These are phyloP conservation scores for Monilinia fructigena DNA, from an alignment of 2,329 filamentous ascomycete genomes.

Conservation along the genomic window DNA sequence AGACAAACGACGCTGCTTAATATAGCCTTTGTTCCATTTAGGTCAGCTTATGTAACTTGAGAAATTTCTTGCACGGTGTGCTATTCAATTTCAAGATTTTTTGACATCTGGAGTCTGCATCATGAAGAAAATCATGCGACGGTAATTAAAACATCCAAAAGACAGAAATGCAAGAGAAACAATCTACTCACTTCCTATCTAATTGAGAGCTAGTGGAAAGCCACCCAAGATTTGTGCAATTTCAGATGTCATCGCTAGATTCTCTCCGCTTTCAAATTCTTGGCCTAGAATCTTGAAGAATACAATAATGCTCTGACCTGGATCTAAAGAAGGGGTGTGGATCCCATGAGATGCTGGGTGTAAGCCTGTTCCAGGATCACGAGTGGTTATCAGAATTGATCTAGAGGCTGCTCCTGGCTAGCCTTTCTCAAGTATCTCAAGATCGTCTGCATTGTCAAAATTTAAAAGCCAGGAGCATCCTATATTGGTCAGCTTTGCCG, in stretches of 20 bases:
- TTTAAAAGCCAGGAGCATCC: constrained; percentile 34
- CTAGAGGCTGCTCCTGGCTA: constrained; percentile 28
- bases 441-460: constrained; percentile 35
- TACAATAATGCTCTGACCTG: constrained; percentile 2
- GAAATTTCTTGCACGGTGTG: too few relatives aligned
- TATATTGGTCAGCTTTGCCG: constrained; percentile 3
- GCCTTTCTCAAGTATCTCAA: constrained; percentile 28
- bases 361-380: constrained; percentile 15
- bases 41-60: too few relatives aligned
- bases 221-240: constrained; percentile 19
- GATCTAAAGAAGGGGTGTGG: background rate
- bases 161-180: background rate
- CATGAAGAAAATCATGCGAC: too few relatives aligned
- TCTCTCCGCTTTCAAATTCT: background rate
- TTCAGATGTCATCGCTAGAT: constrained; percentile 1
- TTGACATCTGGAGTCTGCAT: too few relatives aligned
- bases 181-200: constrained; percentile 21
- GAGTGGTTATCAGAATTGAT: constrained; percentile 30
- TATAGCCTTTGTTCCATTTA: too few relatives aligned
- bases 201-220: constrained; percentile 21
- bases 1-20: too few relatives aligned
- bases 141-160: too few relatives aligned
- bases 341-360: constrained; percentile 11
- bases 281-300: constrained; percentile 8
- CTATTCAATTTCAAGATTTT: too few relatives aligned